phyloP scores from a whole-genome alignment of 2,329 filamentous ascomycete genomes.

The Microascus cirrosus region DNA sequence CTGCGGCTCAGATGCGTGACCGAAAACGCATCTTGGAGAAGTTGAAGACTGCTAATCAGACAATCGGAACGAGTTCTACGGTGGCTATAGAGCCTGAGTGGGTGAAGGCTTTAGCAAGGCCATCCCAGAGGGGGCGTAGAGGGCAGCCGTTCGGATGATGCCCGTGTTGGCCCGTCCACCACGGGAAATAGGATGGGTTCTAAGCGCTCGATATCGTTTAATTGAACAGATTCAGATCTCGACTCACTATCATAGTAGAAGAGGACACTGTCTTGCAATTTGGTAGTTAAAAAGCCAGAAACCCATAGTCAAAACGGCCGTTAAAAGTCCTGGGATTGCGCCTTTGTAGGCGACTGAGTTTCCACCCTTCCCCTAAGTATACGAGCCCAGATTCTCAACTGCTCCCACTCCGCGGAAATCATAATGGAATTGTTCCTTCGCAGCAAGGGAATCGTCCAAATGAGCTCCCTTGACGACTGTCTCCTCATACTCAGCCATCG shows the following conservation, averaged over 20 bases:
- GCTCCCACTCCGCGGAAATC: neutral
- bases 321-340: neutral
- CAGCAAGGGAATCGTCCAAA: neutral
- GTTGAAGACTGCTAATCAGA: neutral
- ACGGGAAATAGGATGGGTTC: neutral
- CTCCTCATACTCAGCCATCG: neutral
- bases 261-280: neutral
- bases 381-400: constrained; percentile 1
- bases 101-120: neutral
- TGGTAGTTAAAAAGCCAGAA: neutral
- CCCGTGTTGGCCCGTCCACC: neutral
- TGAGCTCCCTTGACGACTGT: neutral
- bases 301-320: neutral
- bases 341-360: neutral
- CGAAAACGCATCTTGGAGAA: neutral
- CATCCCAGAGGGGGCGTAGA: neutral
- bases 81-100: neutral
- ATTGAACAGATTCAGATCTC: neutral
- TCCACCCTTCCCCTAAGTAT: neutral
- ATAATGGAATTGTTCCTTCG: neutral
- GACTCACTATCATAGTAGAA: neutral
- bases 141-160: neutral
- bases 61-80: neutral
- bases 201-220: too few relatives aligned
- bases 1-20: neutral